phyloP scores from a whole-genome alignment of 1,284 basidiomycete species.

The Malassezia arunalokei region DNA sequence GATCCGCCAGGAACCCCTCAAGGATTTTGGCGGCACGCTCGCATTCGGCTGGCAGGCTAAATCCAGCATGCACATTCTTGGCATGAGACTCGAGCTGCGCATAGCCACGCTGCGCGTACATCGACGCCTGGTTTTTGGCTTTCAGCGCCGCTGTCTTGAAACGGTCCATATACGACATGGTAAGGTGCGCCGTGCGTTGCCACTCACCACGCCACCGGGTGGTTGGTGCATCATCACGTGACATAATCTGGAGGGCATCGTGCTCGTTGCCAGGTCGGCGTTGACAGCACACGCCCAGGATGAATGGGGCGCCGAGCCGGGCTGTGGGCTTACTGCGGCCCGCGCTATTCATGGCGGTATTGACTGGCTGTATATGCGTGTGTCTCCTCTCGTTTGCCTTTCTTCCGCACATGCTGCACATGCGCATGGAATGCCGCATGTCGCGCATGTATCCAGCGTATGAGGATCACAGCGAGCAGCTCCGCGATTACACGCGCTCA shows the following conservation, averaged over 20 bases:
- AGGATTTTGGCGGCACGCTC: conserved; percentile 82
- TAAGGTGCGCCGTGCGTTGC: neutral
- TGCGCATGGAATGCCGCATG: conserved; percentile 65
- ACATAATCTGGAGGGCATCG: neutral
- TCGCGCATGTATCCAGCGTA: conserved; percentile 93
- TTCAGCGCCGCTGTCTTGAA: conserved; percentile 67
- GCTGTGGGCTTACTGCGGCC: neutral
- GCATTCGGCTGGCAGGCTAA: conserved; percentile 43
- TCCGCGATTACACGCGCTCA: conserved; percentile 55
- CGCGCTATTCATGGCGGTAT: neutral
- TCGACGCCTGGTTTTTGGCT: conserved; percentile 56
- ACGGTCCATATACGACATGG: conserved; percentile 59
- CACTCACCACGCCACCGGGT: neutral
- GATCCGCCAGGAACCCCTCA: conserved; percentile 79
- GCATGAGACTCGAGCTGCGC: conserved; percentile 31
- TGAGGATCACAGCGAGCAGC: conserved; percentile 49
- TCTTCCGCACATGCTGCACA: conserved; percentile 21
- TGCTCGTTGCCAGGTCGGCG: too few species aligned
- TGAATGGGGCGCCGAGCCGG: neutral
- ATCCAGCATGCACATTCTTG: conserved; percentile 33
- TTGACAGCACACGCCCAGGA: neutral
- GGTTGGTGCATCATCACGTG: neutral
- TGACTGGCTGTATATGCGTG: conserved; percentile 7
- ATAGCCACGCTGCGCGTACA: conserved; percentile 34
- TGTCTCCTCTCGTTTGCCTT: conserved; percentile 20